These are phyloP conservation scores for Oldenlandia corymbosa DNA, from an alignment of 257 asterid species.

Conservation along the genomic window DNA sequence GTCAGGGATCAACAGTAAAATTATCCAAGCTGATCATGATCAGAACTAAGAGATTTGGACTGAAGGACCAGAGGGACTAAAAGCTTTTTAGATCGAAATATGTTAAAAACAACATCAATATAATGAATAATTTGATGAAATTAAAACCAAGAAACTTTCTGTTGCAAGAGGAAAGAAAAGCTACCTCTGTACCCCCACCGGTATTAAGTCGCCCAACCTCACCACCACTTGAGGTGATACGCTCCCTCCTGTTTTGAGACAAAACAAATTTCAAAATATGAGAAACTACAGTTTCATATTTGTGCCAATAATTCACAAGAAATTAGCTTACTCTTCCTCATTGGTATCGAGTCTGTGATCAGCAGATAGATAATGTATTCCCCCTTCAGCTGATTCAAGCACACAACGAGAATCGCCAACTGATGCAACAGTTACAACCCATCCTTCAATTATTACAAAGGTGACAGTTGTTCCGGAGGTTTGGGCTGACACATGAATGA, in stretches of 20 bases:
- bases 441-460: slow-evolving; percentile 87
- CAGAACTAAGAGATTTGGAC: not conserved
- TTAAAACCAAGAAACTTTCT: not conserved
- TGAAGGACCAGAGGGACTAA: not conserved
- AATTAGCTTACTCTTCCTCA: slow-evolving; percentile 81
- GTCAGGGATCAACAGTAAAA: not conserved
- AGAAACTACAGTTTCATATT: slow-evolving; percentile 3
- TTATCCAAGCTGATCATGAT: not conserved
- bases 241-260: slow-evolving; percentile 66
- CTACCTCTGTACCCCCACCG: slow-evolving; percentile 97
- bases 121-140: not conserved
- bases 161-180: slow-evolving; percentile 4
- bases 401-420: slow-evolving; percentile 97
- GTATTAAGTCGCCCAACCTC: slow-evolving; percentile 97
- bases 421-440: slow-evolving; percentile 93
- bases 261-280: slow-evolving; percentile 18
- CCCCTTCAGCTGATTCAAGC: slow-evolving; percentile 92
- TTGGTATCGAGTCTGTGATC: slow-evolving; percentile 96
- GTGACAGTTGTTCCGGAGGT: slow-evolving; percentile 97
- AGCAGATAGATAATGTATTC: slow-evolving; percentile 75
- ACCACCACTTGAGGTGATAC: slow-evolving; percentile 89
- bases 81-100: not conserved
- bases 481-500: slow-evolving; percentile 49
- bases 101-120: not conserved
- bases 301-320: slow-evolving; percentile 7